Percentiles rank a stretch among this genome's conserved stretches.
These are phyloP conservation scores for Mycocentrospora acerina DNA, from an alignment of 2,329 filamentous ascomycete species.

Conservation along the genomic window DNA sequence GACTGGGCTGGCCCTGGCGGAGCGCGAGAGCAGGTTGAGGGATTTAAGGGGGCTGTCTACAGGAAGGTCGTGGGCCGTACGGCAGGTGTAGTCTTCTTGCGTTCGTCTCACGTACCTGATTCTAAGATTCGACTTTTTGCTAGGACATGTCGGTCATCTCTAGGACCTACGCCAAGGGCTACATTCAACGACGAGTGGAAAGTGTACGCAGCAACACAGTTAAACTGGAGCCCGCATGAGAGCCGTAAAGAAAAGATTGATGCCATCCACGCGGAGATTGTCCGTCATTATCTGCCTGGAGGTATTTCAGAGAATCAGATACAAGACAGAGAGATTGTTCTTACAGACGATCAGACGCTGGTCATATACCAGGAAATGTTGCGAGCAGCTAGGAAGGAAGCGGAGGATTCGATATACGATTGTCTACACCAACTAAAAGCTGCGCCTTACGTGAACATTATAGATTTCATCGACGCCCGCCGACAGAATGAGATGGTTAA, in stretches of 20 bases:
- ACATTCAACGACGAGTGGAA: constrained; percentile 4
- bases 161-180: neutral
- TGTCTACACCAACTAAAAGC: constrained; percentile 1
- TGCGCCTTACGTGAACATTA: constrained; percentile 3
- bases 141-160: neutral
- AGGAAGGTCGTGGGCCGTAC: neutral
- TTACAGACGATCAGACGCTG: constrained; percentile 3
- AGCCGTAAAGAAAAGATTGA: constrained; percentile 2
- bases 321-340: neutral
- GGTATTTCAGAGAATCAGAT: constrained; percentile 1
- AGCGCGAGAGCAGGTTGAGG: constrained; percentile 1
- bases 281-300: constrained; percentile 1
- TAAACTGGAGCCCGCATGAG: neutral
- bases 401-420: neutral
- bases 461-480: constrained; percentile 2
- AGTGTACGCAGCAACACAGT: neutral
- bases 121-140: constrained; percentile 2
- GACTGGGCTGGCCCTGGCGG: neutral
- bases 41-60: neutral
- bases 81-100: neutral
- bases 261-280: constrained; percentile 2
- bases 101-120: neutral
- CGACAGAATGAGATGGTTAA: neutral
- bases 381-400: neutral
- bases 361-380: constrained; percentile 6